Evolutionary conservation across 768 basidiomycete species (phyloP).

Genomic region (Lactarius pseudohatsudake): DNA sequence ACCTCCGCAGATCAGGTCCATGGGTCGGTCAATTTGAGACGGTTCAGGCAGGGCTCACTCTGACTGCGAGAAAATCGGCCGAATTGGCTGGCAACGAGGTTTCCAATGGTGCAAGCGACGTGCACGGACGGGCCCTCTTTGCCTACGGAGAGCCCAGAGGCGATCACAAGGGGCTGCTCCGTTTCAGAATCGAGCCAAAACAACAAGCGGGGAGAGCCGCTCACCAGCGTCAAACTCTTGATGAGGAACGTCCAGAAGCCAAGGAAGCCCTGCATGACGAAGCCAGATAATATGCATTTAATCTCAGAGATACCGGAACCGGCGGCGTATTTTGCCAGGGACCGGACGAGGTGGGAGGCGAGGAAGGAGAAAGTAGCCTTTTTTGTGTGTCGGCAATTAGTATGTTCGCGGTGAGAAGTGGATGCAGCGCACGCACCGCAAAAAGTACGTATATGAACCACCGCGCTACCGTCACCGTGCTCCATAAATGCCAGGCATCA

Average conservation of each 20-base stretch:
- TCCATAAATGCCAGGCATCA: slow-evolving; percentile 92
- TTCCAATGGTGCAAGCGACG: slow-evolving; percentile 92
- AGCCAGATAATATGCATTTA: slow-evolving; percentile 96
- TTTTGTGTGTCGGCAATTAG: neutral
- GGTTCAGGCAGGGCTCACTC: slow-evolving; percentile 48
- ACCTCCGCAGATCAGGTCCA: slow-evolving; percentile 41
- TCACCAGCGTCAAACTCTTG: slow-evolving; percentile 90
- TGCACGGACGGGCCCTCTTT: slow-evolving; percentile 99
- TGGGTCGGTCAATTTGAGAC: slow-evolving; percentile 9
- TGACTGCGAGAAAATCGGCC: slow-evolving; percentile 82
- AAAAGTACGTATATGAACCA: slow-evolving; percentile 88
- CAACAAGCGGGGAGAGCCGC: slow-evolving; percentile 33
- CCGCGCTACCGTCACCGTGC: slow-evolving; percentile 61
- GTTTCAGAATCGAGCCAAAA: slow-evolving; percentile 19
- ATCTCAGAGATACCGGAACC: slow-evolving; percentile 99
- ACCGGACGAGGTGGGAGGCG: slow-evolving; percentile 85
- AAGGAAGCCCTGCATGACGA: slow-evolving; percentile 95
- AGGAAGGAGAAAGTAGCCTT: slow-evolving; percentile 82
- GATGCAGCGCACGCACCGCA: slow-evolving; percentile 71
- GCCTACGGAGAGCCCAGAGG: slow-evolving; percentile 94
- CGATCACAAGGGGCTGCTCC: slow-evolving; percentile 88
- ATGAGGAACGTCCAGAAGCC: slow-evolving; percentile 88
- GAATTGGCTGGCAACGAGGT: slow-evolving; percentile 84
- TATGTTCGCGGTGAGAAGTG: neutral
- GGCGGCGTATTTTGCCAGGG: slow-evolving; percentile 91